These are phyloP conservation scores for Boletus insuetus DNA, from an alignment of 768 basidiomycete species.

Conservation along the genomic window DNA sequence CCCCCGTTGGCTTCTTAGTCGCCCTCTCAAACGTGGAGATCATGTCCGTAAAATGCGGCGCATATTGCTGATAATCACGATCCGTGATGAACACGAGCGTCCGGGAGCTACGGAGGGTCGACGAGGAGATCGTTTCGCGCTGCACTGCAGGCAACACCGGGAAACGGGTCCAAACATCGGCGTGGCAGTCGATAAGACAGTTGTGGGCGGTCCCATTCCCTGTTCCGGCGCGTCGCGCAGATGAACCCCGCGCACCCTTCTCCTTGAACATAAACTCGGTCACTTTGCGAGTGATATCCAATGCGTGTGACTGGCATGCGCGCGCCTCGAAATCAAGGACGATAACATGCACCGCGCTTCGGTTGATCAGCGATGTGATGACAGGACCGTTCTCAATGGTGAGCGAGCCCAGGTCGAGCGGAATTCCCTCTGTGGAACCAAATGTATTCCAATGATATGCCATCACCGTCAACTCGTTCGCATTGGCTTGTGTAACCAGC, in stretches of 20 bases:
- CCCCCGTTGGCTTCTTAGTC: slow-evolving; percentile 52
- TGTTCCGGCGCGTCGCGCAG: slow-evolving; percentile 3
- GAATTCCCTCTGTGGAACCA: slow-evolving; percentile 48
- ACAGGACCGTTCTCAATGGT: slow-evolving; percentile 19
- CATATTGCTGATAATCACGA: slow-evolving; percentile 34
- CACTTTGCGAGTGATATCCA: slow-evolving; percentile 53
- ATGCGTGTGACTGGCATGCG: slow-evolving; percentile 40
- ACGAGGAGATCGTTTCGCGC: slow-evolving; percentile 40
- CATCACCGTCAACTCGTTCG: slow-evolving; percentile 22
- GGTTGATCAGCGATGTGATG: slow-evolving; percentile 46
- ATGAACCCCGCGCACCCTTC: slow-evolving; percentile 27
- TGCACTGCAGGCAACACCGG: slow-evolving; percentile 55
- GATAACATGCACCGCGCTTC: slow-evolving; percentile 43
- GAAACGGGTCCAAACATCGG: slow-evolving; percentile 59
- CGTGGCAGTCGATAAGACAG: slow-evolving; percentile 51
- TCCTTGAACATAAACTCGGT: slow-evolving; percentile 58
- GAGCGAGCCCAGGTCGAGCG: slow-evolving; percentile 33
- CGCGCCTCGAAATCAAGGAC: slow-evolving; percentile 34
- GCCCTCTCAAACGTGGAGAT: slow-evolving; percentile 46
- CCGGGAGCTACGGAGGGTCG: slow-evolving; percentile 30
- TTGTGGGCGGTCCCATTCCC: slow-evolving; percentile 39
- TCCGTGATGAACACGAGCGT: slow-evolving; percentile 46
- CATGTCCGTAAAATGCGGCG: slow-evolving; percentile 43
- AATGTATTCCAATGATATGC: slow-evolving; percentile 59
- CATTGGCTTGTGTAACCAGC: slow-evolving; percentile 30